These are phyloP conservation scores for Penicillium verrucosum DNA, from an alignment of 2,329 filamentous ascomycete genomes.

Conservation along the genomic window DNA sequence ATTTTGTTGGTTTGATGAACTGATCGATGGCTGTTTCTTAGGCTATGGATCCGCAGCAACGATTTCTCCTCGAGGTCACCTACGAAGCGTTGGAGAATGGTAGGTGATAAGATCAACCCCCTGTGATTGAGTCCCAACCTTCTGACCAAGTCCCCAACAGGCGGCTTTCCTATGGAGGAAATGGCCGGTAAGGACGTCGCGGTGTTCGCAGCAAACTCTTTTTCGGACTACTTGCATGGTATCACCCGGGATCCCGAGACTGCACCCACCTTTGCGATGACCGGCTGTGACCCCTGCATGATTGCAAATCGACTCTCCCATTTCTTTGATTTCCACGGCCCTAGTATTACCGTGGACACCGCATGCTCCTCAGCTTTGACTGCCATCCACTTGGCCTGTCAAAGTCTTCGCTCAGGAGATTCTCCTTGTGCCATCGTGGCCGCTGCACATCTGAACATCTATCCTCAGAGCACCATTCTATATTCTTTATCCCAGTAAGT, in stretches of 20 bases:
- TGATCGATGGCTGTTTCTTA: neutral
- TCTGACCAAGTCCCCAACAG: constrained; percentile 2
- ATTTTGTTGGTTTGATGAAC: neutral
- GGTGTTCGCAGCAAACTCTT: constrained; percentile 22
- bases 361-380: constrained; percentile 26
- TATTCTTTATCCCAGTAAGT: neutral
- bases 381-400: constrained; percentile 28
- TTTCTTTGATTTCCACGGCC: constrained; percentile 29
- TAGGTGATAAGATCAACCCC: neutral
- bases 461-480: neutral
- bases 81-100: constrained; percentile 41
- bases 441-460: neutral
- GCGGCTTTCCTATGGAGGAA: constrained; percentile 25
- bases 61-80: constrained; percentile 18
- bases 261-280: constrained; percentile 1
- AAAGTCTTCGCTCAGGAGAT: constrained; percentile 27
- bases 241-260: neutral
- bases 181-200: constrained; percentile 14
- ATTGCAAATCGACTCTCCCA: constrained; percentile 30
- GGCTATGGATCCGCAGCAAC: neutral
- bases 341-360: constrained; percentile 28
- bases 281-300: constrained; percentile 16
- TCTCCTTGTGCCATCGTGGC: neutral
- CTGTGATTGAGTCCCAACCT: neutral
- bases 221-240: neutral